phyloP scores from a whole-genome alignment of 2,329 filamentous ascomycete species.

The Bertia moriformis region DNA sequence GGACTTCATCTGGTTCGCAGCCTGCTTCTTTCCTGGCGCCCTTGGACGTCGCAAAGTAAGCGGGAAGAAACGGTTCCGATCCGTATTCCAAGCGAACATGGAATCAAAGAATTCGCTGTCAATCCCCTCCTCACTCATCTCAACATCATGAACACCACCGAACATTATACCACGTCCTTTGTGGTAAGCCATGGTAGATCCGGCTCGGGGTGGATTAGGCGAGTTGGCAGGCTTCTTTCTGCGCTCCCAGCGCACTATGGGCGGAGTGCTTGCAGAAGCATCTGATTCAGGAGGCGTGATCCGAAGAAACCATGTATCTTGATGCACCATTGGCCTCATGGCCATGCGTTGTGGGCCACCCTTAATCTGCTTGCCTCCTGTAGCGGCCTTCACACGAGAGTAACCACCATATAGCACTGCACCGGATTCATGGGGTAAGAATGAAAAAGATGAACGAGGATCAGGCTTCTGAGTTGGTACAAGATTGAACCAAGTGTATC shows the following conservation, averaged over 20 bases:
- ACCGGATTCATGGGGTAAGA: constrained; percentile 79
- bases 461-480: constrained; percentile 79
- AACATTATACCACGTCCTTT: constrained; percentile 86
- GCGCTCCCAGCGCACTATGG: constrained; percentile 75
- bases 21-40: constrained; percentile 43
- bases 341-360: constrained; percentile 45
- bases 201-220: constrained; percentile 70
- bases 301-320: constrained; percentile 86
- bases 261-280: constrained; percentile 47
- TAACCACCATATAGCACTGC: constrained; percentile 89
- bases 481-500: constrained; percentile 51
- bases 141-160: constrained; percentile 85
- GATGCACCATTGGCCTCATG: constrained; percentile 80
- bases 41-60: constrained; percentile 64
- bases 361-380: constrained; percentile 42
- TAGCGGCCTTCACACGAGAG: constrained; percentile 68
- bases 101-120: constrained; percentile 95
- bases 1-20: constrained; percentile 36
- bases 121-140: constrained; percentile 83
- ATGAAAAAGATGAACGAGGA: constrained; percentile 76
- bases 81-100: constrained; percentile 84
- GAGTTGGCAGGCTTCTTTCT: constrained; percentile 84
- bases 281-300: constrained; percentile 61
- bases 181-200: constrained; percentile 86
- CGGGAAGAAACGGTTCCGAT: constrained; percentile 88